phyloP scores from a whole-genome alignment of 345 rosid species.

The Mercurialis annua region DNA sequence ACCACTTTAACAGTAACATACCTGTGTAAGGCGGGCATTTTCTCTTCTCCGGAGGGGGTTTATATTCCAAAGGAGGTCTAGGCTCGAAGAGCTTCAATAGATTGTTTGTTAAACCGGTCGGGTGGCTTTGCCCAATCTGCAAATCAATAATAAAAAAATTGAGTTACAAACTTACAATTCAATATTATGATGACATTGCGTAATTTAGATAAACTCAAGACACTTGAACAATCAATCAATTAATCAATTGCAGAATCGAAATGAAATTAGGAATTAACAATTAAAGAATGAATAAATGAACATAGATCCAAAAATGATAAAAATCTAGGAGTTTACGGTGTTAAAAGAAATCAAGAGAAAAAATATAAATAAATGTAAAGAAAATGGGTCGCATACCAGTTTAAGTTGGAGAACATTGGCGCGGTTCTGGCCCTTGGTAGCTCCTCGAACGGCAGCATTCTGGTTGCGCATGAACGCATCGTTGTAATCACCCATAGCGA shows the following conservation, averaged over 20 bases:
- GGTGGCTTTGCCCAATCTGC: conserved; percentile 99
- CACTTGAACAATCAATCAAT: not conserved
- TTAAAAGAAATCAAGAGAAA: not conserved
- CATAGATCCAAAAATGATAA: not conserved
- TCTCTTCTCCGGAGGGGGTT: conserved; percentile 86
- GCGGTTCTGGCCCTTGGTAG: conserved; percentile 84
- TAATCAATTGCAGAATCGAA: not conserved
- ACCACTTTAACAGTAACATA: not conserved
- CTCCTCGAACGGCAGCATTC: conserved; percentile 77
- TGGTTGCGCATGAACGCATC: conserved; percentile 86
- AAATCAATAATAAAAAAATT: conserved; percentile 15
- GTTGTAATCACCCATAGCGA: conserved; percentile 64
- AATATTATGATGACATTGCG: not conserved
- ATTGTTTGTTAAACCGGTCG: conserved; percentile 81
- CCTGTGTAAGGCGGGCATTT: conserved; percentile 82
- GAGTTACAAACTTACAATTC: not conserved
- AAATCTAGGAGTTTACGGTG: not conserved
- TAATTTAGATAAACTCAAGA: too few relatives aligned
- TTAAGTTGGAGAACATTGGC: conserved; percentile 95
- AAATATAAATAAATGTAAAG: not conserved
- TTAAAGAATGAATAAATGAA: not conserved
- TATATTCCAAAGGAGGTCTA: conserved; percentile 78
- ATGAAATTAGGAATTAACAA: not conserved
- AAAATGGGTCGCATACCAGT: conserved; percentile 43
- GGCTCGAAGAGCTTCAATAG: conserved; percentile 95